A percentile compares a stretch with the other conserved stretches of the same genome.
These are phyloP conservation scores for Ascobolus immersus DNA, from an alignment of 495 filamentous ascomycete species.

Conservation along the genomic window DNA sequence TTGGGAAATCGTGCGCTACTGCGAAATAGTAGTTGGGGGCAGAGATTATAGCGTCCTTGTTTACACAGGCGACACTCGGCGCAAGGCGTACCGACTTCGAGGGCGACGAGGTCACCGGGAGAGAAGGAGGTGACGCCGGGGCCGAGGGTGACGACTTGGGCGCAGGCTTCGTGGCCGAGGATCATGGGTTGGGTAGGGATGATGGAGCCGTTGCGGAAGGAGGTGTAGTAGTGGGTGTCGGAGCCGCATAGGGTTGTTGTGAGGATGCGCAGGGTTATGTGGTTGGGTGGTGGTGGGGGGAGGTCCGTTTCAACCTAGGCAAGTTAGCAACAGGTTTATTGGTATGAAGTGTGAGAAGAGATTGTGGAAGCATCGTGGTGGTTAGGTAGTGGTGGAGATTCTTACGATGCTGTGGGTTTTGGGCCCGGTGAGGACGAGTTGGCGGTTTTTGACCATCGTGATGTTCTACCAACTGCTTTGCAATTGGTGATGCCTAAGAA, in stretches of 20 bases:
- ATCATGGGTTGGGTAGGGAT: constrained; percentile 44
- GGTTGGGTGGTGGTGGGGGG: constrained; percentile 22
- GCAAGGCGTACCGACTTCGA: constrained; percentile 70
- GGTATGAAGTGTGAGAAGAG: too few relatives aligned
- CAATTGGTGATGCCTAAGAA: too few relatives aligned
- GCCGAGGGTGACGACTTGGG: constrained; percentile 39
- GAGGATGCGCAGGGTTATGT: constrained; percentile 49
- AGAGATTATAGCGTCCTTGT: constrained; percentile 69
- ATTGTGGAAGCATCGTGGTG: too few relatives aligned
- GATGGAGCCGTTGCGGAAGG: constrained; percentile 64
- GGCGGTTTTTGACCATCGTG: too few relatives aligned
- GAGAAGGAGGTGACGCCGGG: constrained; percentile 25
- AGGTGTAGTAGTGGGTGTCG: constrained; percentile 64
- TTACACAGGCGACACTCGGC: constrained; percentile 46
- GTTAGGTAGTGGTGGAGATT: too few relatives aligned
- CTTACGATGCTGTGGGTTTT: too few relatives aligned
- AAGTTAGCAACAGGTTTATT: too few relatives aligned
- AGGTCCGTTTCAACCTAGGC: too few relatives aligned
- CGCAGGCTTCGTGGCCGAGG: constrained; percentile 58
- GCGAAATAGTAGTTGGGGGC: constrained; percentile 56
- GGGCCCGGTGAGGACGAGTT: too few relatives aligned
- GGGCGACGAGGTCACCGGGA: constrained; percentile 54
- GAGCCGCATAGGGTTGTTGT: constrained; percentile 64
- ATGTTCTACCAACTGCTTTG: too few relatives aligned
- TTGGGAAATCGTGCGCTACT: constrained; percentile 43